Base-by-base conservation (phyloP, 495 filamentous ascomycete genomes). In the Jackrogersella minutella region DNA sequence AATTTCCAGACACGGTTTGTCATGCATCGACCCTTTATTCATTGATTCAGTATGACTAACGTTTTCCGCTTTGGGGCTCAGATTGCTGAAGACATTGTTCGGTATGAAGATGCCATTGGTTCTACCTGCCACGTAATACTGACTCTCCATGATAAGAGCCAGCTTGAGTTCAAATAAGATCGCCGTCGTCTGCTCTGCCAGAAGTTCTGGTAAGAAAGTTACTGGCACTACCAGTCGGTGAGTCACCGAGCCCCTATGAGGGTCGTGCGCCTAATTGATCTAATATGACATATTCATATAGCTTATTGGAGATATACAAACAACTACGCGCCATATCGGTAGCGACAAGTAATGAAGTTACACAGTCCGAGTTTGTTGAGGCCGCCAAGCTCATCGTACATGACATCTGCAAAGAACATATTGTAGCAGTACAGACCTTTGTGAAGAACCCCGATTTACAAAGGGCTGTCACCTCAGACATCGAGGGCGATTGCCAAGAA, bases 211-310 rank as follows among this genome's bases (percentile, higher is more conserved):
- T 58, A 94, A 91, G 69, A 98, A 98, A 76, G 85, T 85, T 26
- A 91, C 94, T 58, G 93, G 93, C 51, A 97, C 95, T 43, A 98
- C 95, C 40, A 98, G 95, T 80, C 87, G 92, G 92, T 96, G 81
- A 86, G 90, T 82, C 78, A 74, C 54, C 16, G 22, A 41, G 30
- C 57, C 49, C 36, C 43, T 44, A 19, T 19, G 34, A 11, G 43
- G 24, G 39, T 36, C 19, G 13, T 44, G 3, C 9, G 36, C 21
- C 59, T 21, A 59, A 60, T 60, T 58, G 43, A 46, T 65, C 58
- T 75, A 49, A 70, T 46, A 19, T 6, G n/a, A 19, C 13, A 55
- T 19, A 14, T 49, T 8, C 17, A 21, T 57, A 22, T 68, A 86
- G 84, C 36, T 64, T 86, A 43, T 62, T 85, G 24, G 83, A 84